These are phyloP conservation scores for Citrullus amarus DNA, from an alignment of 306 rosid species.

Conservation along the genomic window DNA sequence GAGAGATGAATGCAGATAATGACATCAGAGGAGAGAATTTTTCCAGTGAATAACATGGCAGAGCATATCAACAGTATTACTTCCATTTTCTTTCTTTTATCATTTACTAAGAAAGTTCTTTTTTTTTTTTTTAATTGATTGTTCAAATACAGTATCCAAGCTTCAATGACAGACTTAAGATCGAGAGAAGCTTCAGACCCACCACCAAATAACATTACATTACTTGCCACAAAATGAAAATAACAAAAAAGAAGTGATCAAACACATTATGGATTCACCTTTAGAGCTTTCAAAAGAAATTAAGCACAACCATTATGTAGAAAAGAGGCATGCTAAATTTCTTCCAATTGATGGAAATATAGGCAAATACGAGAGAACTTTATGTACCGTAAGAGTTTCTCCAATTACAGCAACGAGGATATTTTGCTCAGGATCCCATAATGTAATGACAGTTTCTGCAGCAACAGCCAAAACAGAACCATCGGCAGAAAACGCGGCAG, in stretches of 20 bases:
- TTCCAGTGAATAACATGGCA: not conserved
- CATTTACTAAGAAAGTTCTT: not conserved
- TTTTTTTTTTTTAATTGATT: not conserved
- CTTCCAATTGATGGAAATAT: not conserved
- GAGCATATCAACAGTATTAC: not conserved
- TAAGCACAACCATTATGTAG: not conserved
- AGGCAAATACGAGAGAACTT: not conserved
- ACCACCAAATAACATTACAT: not conserved
- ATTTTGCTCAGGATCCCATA: conserved; percentile 88
- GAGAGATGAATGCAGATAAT: not conserved
- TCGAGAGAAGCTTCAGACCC: not conserved
- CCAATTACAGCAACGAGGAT: conserved; percentile 74
- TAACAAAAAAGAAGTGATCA: not conserved
- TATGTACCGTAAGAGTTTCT: conserved; percentile 43
- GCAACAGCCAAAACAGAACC: conserved; percentile 94
- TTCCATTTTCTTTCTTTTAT: not conserved
- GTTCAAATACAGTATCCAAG: not conserved
- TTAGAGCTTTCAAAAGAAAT: not conserved
- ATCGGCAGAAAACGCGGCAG: conserved; percentile 81
- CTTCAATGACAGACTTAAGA: not conserved
- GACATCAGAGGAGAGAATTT: not conserved
- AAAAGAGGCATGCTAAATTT: not conserved
- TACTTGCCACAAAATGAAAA: not conserved
- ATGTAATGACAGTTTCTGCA: conserved; percentile 74
- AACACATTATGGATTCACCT: not conserved